Conservation (phyloP, 1,284 basidiomycete species). For the Rhizoctonia solani region DNA sequence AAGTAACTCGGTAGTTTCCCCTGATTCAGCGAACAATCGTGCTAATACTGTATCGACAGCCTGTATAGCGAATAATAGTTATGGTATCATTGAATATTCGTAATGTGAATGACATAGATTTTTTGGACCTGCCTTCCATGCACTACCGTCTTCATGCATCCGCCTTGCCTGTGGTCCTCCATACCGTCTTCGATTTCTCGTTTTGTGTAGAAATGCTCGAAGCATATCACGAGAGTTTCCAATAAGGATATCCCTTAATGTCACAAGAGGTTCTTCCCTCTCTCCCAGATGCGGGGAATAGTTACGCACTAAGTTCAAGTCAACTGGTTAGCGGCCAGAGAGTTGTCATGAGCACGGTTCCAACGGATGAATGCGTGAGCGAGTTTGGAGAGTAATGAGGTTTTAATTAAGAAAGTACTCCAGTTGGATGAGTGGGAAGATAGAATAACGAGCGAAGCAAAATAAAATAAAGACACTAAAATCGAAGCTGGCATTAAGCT, state of each 20-base stretch:
- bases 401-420: too few species aligned
- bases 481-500: conserved; percentile 49
- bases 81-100: conserved; percentile 11
- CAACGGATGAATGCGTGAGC: conserved; percentile 35
- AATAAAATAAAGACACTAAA: too few species aligned
- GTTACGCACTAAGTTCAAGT: conserved; percentile 79
- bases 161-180: conserved; percentile 37
- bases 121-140: conserved; percentile 33
- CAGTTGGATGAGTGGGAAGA: too few species aligned
- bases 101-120: too few species aligned
- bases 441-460: too few species aligned
- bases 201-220: conserved; percentile 61
- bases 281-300: conserved; percentile 83
- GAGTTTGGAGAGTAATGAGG: conserved; percentile 26
- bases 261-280: conserved; percentile 66
- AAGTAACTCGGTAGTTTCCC: conserved; percentile 65
- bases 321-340: conserved; percentile 41
- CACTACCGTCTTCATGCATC: conserved; percentile 6
- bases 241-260: conserved; percentile 62
- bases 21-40: conserved; percentile 69
- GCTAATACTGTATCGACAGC: conserved; percentile 82
- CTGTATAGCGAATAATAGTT: conserved; percentile 48
- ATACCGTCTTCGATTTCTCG: conserved; percentile 43
- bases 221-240: conserved; percentile 71
- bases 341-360: conserved; percentile 41